Evolutionary conservation across 148 eudicot genomes (phyloP), one percentile per base, ranked within the genome.

Genomic region (Diospyros kaki): DNA sequence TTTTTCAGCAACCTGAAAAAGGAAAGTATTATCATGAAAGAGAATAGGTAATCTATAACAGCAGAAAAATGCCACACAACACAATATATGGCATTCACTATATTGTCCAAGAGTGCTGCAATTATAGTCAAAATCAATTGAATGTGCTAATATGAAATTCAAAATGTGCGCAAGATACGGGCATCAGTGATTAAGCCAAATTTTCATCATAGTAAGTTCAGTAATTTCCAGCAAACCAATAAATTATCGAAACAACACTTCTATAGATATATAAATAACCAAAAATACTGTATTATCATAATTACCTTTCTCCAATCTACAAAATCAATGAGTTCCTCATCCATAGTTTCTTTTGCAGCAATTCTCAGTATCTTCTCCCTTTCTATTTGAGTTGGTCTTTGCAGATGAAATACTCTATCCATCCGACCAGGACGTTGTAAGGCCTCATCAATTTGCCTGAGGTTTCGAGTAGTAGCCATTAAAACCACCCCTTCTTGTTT

Each of bases 401-500:
- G 91, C 78, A 94, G 98, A 77, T 78, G 81, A 75, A 94, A 94
- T 72, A 91, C 87, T 79, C 97, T 91, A 86, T 94, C 98, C 98
- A 94, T 94, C 70, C 98, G 86, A 79, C 98, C 98, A 87, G 98
- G 98, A 81, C 98, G 97, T 64, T 85, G 83, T 79, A 94, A 81
- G 69, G 95, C 98, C 81, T 87, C 87, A 61, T 94, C 98, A 87
- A 94, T 86, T 81, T 88, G 85, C 81, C 85, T 87, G 28, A 94
- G 64, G 80, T 88, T 86, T 81, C 90, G 84, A 51, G 95, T 90
- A n/a, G 98, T 94, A 73, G 98, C 98, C 97, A 94, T 91, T 84
- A 94, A 82, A 80, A 94, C 95, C 46, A 94, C 98, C 48, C 98
- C 98, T 77, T 94, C 98, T 83, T 94, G 98, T 78, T 91, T 94